Base-by-base conservation (phyloP, 345 rosid species). In the Mercurialis annua region DNA sequence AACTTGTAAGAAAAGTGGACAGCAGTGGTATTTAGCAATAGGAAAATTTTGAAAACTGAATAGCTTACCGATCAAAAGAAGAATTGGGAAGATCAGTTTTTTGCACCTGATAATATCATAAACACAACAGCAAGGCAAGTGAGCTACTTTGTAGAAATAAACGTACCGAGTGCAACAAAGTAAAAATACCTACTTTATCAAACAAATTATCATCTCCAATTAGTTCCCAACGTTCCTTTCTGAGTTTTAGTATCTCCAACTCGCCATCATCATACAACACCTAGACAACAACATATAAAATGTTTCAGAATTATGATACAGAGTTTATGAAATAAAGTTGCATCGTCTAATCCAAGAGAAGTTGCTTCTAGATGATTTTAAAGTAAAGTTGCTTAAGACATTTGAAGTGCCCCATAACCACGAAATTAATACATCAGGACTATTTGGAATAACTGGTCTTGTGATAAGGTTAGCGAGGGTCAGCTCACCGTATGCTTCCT, bases 231-330 rank as follows among this genome's bases (percentile, higher is more conserved):
- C 76, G 81, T 75, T 90, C 70, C 65, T 33, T 72, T 65, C 5
- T 59, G 51, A 90, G 92, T 81, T 85, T 76, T 62, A 90, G 76
- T 64, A 38, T 56, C 76, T 90, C 97, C 62, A 75, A 80, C 27
- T 85, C 92, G 1, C 97, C 97, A 72, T 91, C 95, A 56, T 73
- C 64, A 76, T 90, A 90, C 61, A 80, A 27, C 12, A 90, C 78
- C 97, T 90, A 58, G 48, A 42, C 36, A 74, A 68, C 16, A 69
- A 66, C 62, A 38, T 40, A 44, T 18, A 15, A 29, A 36, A 3
- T 61, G 69, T 8, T 47, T 54, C 59, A 48, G 58, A 68, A 15
- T 62, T 43, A 57, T 27, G 52, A 68, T 52, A 65, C 20, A 36
- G 52, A 60, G 62, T 4, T 50, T 67, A 47, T 43, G 63, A 49